A percentile compares a stretch with the other conserved stretches of the same genome.
Conservation (phyloP, 768 basidiomycete genomes). For the Tylopilus vinaceipallidus region DNA sequence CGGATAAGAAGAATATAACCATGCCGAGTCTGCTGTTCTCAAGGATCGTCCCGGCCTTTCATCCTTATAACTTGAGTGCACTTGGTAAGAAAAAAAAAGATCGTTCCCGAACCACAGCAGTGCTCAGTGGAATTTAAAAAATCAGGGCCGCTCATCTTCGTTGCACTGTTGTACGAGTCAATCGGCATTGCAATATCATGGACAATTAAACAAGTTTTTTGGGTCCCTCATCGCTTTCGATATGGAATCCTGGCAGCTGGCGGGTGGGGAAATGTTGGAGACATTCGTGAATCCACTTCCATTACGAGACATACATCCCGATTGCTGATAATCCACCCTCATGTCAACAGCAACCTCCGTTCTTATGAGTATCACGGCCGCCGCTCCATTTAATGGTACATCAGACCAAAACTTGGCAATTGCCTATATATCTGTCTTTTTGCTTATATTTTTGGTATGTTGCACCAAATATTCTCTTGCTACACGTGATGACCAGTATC, state of each 20-base stretch:
- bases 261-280: constrained; percentile 66
- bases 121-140: not conserved
- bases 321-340: not conserved
- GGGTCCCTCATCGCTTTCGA: constrained; percentile 76
- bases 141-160: constrained; percentile 59
- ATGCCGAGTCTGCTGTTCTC: constrained; percentile 69
- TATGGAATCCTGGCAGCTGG: constrained; percentile 70
- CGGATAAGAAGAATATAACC: constrained; percentile 46
- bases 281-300: constrained; percentile 60
- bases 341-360: constrained; percentile 56
- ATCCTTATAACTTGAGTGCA: constrained; percentile 50
- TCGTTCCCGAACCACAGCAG: not conserved
- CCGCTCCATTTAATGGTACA: constrained; percentile 57
- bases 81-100: constrained; percentile 42
- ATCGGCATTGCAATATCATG: constrained; percentile 55
- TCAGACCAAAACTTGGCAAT: constrained; percentile 60
- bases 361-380: constrained; percentile 57
- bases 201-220: constrained; percentile 58
- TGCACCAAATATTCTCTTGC: too few species aligned
- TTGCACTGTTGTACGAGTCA: constrained; percentile 58
- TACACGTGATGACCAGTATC: not conserved
- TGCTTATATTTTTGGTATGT: constrained; percentile 58
- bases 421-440: constrained; percentile 63
- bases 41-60: constrained; percentile 67
- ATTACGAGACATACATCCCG: too few species aligned